phyloP scores from a whole-genome alignment of 108 stramenopile genomes.

The Fistulifera pelliculosa region DNA sequence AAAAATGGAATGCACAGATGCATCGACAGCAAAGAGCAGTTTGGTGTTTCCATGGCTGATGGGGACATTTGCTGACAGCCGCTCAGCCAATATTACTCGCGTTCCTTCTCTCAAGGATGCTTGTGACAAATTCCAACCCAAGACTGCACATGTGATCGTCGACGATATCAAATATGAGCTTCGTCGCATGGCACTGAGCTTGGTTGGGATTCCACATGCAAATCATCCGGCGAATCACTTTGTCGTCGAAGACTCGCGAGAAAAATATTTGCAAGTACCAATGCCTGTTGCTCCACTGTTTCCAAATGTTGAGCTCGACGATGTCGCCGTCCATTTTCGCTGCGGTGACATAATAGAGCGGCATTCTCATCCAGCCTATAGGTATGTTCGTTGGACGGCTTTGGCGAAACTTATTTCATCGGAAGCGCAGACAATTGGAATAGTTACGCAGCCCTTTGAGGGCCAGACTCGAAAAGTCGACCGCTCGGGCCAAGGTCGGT shows the following conservation, averaged over 20 bases:
- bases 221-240: background rate
- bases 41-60: constrained; percentile 6
- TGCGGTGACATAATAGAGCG: constrained; percentile 10
- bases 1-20: constrained; percentile 3
- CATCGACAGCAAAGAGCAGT: background rate
- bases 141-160: background rate
- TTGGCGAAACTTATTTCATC: too few species aligned
- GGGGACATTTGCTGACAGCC: background rate
- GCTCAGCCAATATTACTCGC: background rate
- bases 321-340: constrained; percentile 15
- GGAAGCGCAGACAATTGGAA: constrained; percentile 9
- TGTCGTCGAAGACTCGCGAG: background rate
- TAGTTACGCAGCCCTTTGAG: constrained; percentile 11
- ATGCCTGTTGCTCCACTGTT: background rate
- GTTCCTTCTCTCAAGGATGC: background rate
- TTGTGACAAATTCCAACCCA: background rate
- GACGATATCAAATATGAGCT: constrained; percentile 3
- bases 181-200: constrained; percentile 2
- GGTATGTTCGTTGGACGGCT: too few species aligned
- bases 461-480: constrained; percentile 8
- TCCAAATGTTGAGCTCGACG: constrained; percentile 7
- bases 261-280: background rate
- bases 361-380: background rate
- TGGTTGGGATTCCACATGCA: constrained; percentile 5
- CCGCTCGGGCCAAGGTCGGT: background rate